phyloP scores from a whole-genome alignment of 2,329 filamentous ascomycete genomes.

The Venturia carpophila region DNA sequence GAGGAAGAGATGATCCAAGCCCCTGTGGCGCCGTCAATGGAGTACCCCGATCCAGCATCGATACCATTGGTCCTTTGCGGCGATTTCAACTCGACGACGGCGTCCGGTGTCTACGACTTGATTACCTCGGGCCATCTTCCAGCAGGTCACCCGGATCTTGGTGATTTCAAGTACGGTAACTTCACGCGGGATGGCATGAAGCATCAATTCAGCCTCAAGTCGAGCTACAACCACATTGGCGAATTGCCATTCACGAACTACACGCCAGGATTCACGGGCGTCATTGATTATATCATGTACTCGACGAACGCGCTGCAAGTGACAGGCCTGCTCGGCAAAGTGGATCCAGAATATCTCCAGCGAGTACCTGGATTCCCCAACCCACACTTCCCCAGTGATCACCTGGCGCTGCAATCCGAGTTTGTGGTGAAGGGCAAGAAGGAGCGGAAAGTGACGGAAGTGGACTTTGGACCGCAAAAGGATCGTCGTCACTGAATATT shows the following conservation, averaged over 20 bases:
- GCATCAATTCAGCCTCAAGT: constrained; percentile 89
- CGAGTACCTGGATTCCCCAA: constrained; percentile 87
- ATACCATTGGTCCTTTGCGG: constrained; percentile 89
- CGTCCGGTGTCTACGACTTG: constrained; percentile 86
- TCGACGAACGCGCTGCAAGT: constrained; percentile 83
- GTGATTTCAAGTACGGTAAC: constrained; percentile 77
- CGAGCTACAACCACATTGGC: constrained; percentile 76
- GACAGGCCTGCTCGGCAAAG: constrained; percentile 73
- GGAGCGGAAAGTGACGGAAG: constrained; percentile 17
- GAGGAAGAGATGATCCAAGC: constrained; percentile 49
- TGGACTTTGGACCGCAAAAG: constrained; percentile 18
- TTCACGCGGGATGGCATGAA: constrained; percentile 88
- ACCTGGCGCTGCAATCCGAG: constrained; percentile 81
- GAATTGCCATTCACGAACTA: constrained; percentile 95
- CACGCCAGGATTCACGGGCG: constrained; percentile 82
- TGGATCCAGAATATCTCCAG: constrained; percentile 77
- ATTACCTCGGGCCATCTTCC: constrained; percentile 72
- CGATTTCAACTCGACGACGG: constrained; percentile 86
- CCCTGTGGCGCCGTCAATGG: constrained; percentile 65
- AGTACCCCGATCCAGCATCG: constrained; percentile 77
- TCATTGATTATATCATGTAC: constrained; percentile 98
- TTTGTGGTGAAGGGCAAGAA: constrained; percentile 72
- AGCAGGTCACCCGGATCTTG: constrained; percentile 72
- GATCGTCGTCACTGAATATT: constrained; percentile 13
- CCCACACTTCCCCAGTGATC: constrained; percentile 89